Conservation (phyloP, 352 stramenopile genomes). For the Pythium sp. region DNA sequence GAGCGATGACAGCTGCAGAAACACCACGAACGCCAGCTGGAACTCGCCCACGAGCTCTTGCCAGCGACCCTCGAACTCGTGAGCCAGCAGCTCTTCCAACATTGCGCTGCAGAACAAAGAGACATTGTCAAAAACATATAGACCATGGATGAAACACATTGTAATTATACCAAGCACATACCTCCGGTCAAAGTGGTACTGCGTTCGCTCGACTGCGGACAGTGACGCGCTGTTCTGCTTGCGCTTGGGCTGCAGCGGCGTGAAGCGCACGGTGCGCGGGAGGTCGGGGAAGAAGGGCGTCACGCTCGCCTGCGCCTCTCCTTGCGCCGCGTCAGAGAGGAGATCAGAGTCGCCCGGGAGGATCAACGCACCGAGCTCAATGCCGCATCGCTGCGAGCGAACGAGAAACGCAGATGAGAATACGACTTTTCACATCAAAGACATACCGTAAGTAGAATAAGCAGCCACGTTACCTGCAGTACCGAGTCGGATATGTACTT, state of each 20-base stretch:
- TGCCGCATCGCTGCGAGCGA: constrained; percentile 50
- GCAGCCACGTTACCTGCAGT: constrained; percentile 40
- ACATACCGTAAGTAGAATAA: neutral
- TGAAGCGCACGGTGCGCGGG: constrained; percentile 74
- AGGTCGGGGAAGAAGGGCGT: constrained; percentile 73
- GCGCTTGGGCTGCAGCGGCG: constrained; percentile 40
- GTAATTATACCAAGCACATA: constrained; percentile 14
- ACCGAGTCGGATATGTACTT: constrained; percentile 61
- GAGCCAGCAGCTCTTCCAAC: constrained; percentile 44
- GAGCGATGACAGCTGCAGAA: constrained; percentile 93
- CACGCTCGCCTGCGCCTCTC: constrained; percentile 22
- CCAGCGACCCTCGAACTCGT: constrained; percentile 48
- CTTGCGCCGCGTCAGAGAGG: constrained; percentile 18
- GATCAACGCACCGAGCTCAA: constrained; percentile 62
- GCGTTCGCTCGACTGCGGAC: constrained; percentile 48
- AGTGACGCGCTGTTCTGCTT: constrained; percentile 28
- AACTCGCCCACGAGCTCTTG: constrained; percentile 89
- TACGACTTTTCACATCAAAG: neutral
- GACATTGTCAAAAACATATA: neutral
- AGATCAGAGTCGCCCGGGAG: constrained; percentile 68
- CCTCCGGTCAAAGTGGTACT: constrained; percentile 80
- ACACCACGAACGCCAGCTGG: constrained; percentile 92
- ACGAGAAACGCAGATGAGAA: neutral
- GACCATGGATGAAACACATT: neutral
- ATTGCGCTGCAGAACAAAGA: constrained; percentile 27